phyloP scores from a whole-genome alignment of 768 basidiomycete genomes.

The Leccinum boreale region DNA sequence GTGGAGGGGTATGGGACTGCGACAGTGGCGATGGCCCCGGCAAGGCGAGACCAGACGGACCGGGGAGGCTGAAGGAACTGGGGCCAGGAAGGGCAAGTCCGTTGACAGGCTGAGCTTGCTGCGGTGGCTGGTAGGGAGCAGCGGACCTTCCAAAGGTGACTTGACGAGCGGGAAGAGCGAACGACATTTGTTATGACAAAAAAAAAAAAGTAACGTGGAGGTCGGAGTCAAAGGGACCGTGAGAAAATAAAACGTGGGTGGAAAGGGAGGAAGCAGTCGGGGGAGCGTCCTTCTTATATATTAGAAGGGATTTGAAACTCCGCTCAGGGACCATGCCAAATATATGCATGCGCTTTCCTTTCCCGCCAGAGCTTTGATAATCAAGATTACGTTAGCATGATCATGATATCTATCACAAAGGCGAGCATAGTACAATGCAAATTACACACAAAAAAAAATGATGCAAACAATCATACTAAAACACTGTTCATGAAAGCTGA shows the following conservation, averaged over 20 bases:
- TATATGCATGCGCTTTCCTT: constrained; percentile 17
- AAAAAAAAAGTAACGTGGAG: constrained; percentile 11
- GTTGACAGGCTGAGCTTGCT: constrained; percentile 39
- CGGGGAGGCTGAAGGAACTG: constrained; percentile 44
- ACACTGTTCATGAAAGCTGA: background rate
- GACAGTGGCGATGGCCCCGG: constrained; percentile 57
- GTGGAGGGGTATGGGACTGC: constrained; percentile 36
- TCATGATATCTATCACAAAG: background rate
- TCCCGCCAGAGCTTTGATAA: constrained; percentile 1
- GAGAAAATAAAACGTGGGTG: constrained; percentile 29
- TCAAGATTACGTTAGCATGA: background rate
- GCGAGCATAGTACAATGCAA: background rate
- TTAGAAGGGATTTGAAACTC: constrained; percentile 23
- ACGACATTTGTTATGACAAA: constrained; percentile 38
- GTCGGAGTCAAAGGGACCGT: constrained; percentile 24
- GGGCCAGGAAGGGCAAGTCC: constrained; percentile 56
- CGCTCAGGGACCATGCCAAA: constrained; percentile 26
- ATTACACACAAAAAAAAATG: constrained; percentile 9
- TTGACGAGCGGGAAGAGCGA: constrained; percentile 74
- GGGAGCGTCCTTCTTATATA: constrained; percentile 27
- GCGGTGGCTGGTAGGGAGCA: constrained; percentile 42
- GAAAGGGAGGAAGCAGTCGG: constrained; percentile 18
- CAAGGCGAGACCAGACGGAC: constrained; percentile 45
- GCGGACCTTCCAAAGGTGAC: constrained; percentile 72
- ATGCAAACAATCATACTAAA: background rate